Evolutionary conservation across 768 basidiomycete genomes (phyloP).

Genomic region (Lyophyllum decastes): DNA sequence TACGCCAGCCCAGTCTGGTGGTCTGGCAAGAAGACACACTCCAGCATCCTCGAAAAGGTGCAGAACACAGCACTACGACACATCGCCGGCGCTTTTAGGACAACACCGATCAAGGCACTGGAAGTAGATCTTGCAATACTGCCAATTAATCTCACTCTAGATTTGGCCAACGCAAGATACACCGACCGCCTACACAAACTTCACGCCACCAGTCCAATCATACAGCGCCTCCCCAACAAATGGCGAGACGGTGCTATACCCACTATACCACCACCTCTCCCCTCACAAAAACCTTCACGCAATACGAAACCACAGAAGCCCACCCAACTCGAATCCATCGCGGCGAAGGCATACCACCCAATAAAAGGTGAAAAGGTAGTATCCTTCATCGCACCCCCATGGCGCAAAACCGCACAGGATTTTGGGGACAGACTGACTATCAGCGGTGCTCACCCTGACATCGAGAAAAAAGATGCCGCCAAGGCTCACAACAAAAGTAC

Average conservation of each 20-base stretch:
- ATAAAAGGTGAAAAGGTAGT: too few species aligned
- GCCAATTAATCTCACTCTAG: too few species aligned
- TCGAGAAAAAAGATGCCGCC: not conserved
- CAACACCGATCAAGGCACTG: too few species aligned
- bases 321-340: slow-evolving; percentile 12
- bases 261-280: slow-evolving; percentile 19
- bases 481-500: not conserved
- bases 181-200: slow-evolving; percentile 30
- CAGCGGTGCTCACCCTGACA: not conserved
- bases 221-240: not conserved
- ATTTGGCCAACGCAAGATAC: too few species aligned
- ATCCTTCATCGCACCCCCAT: too few species aligned
- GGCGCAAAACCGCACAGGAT: not conserved
- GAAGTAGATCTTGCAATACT: too few species aligned
- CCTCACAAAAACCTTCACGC: slow-evolving; percentile 3
- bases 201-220: not conserved
- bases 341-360: too few species aligned
- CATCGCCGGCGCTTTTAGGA: slow-evolving; percentile 34
- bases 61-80: slow-evolving; percentile 28
- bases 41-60: slow-evolving; percentile 21
- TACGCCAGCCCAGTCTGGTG: slow-evolving; percentile 36
- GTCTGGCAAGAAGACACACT: slow-evolving; percentile 20
- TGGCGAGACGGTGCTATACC: slow-evolving; percentile 6
- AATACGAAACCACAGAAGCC: not conserved
- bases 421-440: not conserved